Evolutionary conservation across 305 asterid genomes (phyloP).

Genomic region (Galium porrigens): DNA sequence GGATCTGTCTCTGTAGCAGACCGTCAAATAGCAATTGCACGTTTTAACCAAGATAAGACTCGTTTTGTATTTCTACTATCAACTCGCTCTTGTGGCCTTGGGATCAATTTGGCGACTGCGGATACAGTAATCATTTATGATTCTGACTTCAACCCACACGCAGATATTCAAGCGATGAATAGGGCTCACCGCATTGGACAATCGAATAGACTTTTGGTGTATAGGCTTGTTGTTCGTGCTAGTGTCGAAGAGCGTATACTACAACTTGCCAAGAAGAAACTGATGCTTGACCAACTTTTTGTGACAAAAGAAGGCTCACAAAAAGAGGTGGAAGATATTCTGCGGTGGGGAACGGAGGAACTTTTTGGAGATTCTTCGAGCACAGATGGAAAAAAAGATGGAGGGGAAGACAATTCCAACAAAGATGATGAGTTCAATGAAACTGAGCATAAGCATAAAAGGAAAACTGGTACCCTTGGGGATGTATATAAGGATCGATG

Average conservation of each 20-base stretch:
- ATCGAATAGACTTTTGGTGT: slow-evolving; percentile 78
- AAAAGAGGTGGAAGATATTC: slow-evolving; percentile 87
- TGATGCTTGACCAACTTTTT: slow-evolving; percentile 95
- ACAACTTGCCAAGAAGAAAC: slow-evolving; percentile 90
- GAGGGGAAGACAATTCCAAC: slow-evolving; percentile 32
- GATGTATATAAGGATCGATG: slow-evolving; percentile 85
- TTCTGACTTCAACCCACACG: slow-evolving; percentile 96
- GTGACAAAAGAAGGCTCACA: slow-evolving; percentile 83
- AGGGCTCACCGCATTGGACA: slow-evolving; percentile 96
- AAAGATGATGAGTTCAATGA: slow-evolving; percentile 40
- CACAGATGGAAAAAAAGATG: slow-evolving; percentile 34
- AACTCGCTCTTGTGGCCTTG: slow-evolving; percentile 96
- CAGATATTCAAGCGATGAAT: slow-evolving; percentile 98
- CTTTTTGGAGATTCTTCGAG: slow-evolving; percentile 63
- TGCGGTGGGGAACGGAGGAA: slow-evolving; percentile 95
- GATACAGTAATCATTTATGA: slow-evolving; percentile 91
- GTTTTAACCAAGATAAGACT: slow-evolving; percentile 85
- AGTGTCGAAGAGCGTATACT: slow-evolving; percentile 97
- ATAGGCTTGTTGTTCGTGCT: slow-evolving; percentile 93
- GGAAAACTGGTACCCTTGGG: slow-evolving; percentile 83
- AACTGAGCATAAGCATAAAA: slow-evolving; percentile 52
- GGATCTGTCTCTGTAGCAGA: slow-evolving; percentile 84
- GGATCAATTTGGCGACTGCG: slow-evolving; percentile 97
- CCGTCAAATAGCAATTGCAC: slow-evolving; percentile 77
- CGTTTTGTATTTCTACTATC: slow-evolving; percentile 88